Evolutionary conservation across 2,329 filamentous ascomycete species (phyloP).

Genomic region (Stylonectria norvegica): DNA sequence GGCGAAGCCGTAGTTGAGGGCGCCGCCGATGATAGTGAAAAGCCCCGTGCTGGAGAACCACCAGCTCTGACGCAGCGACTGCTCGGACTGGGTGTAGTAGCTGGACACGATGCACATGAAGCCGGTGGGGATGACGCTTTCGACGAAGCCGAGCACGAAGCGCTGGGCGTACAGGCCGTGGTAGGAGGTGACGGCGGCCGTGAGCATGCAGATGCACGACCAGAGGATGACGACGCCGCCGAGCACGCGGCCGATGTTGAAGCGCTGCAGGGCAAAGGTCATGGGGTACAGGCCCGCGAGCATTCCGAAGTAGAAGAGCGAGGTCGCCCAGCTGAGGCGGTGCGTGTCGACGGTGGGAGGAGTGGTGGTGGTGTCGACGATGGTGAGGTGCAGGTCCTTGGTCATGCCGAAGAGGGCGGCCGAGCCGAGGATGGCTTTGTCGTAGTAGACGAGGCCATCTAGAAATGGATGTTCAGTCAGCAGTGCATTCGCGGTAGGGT

Average conservation of each 20-base stretch:
- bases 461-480: conserved; percentile 33
- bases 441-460: conserved; percentile 44
- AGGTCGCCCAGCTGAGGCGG: conserved; percentile 72
- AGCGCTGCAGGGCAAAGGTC: conserved; percentile 66
- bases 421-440: conserved; percentile 68
- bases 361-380: conserved; percentile 40
- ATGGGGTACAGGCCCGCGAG: conserved; percentile 70
- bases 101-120: conserved; percentile 63
- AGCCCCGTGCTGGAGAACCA: conserved; percentile 62
- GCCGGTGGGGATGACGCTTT: conserved; percentile 62
- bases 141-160: conserved; percentile 61
- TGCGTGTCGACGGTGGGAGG: conserved; percentile 62
- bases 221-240: conserved; percentile 62
- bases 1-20: conserved; percentile 64
- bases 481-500: no score
- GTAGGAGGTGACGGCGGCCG: conserved; percentile 62
- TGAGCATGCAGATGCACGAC: conserved; percentile 65
- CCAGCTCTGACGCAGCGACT: conserved; percentile 61
- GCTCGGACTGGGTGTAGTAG: conserved; percentile 64
- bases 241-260: conserved; percentile 62
- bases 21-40: conserved; percentile 61
- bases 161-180: conserved; percentile 63
- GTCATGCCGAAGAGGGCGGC: conserved; percentile 77
- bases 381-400: conserved; percentile 57
- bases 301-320: conserved; percentile 79